These are phyloP conservation scores for Amanita fuliginea DNA, from an alignment of 768 basidiomycete species.

Conservation along the genomic window DNA sequence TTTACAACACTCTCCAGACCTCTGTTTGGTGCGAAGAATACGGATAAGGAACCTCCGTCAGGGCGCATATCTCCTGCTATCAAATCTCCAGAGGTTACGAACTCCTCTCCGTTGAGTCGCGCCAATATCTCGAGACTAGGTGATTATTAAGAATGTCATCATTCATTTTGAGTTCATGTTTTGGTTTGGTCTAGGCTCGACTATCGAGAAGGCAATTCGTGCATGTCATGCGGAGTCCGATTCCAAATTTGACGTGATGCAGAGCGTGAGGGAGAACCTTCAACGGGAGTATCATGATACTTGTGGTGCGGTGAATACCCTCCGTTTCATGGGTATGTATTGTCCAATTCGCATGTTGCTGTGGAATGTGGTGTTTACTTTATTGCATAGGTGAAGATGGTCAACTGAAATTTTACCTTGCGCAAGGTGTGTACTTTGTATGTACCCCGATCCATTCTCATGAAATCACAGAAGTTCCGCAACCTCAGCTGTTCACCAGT, in stretches of 20 bases:
- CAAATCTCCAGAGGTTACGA: background rate
- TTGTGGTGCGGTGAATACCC: conserved; percentile 50
- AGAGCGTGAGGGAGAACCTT: conserved; percentile 60
- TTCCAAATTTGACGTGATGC: conserved; percentile 55
- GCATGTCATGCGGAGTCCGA: conserved; percentile 64
- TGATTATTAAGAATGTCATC: background rate
- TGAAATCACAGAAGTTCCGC: conserved; percentile 39
- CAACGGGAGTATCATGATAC: conserved; percentile 79
- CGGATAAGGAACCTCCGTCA: background rate
- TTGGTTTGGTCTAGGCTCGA: conserved; percentile 19
- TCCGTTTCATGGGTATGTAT: conserved; percentile 47
- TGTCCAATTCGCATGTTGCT: background rate
- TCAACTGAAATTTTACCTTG: conserved; percentile 48
- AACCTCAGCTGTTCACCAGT: conserved; percentile 36
- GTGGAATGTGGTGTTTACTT: background rate
- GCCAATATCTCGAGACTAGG: background rate
- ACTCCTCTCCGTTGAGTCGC: background rate
- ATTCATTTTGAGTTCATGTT: background rate
- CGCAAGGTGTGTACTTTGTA: conserved; percentile 35
- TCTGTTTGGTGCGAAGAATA: background rate
- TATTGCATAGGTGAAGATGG: conserved; percentile 43
- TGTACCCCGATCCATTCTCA: background rate
- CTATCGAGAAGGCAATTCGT: conserved; percentile 60
- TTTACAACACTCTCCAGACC: background rate
- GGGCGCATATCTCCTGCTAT: background rate